Base-by-base conservation (phyloP, 306 rosid species). In the Elaeagnus macrophylla region DNA sequence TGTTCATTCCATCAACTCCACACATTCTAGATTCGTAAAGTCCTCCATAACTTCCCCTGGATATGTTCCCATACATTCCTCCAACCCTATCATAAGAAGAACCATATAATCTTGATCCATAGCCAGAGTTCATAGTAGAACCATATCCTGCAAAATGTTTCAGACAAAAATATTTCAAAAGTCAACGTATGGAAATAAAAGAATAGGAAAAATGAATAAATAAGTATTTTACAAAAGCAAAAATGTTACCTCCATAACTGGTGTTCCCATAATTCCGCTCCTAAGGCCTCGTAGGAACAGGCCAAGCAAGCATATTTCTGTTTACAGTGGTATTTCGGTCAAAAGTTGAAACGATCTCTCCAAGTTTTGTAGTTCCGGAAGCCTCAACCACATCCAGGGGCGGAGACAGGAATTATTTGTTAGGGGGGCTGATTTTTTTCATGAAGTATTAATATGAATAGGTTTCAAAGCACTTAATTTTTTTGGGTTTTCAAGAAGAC, bases 371-470 rank as follows among this genome's bases (percentile, higher is more conserved):
- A 53, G 96, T 91, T 62, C 96, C 95, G 10, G 99, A 91, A 60
- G 99, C 85, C 81, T 91, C 99, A 64, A 91, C 99, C 15, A 91
- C n/a, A n/a, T n/a, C n/a, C n/a, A n/a, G n/a, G n/a, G n/a, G n/a
- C n/a, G n/a, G n/a, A n/a, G n/a, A n/a, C n/a, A n/a, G n/a, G n/a
- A n/a, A n/a, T n/a, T n/a, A n/a, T n/a, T n/a, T n/a, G n/a, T n/a
- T n/a, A n/a, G n/a, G n/a, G n/a, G n/a, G n/a, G n/a, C n/a, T n/a
- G n/a, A n/a, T n/a, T n/a, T n/a, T n/a, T n/a, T n/a, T n/a, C n/a
- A n/a, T n/a, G n/a, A n/a, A n/a, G n/a, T n/a, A n/a, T n/a, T n/a
- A n/a, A n/a, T n/a, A n/a, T n/a, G n/a, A n/a, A n/a, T n/a, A n/a
- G n/a, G n/a, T n/a, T n/a, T n/a, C n/a, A n/a, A n/a, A n/a, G n/a